A percentile compares a stretch with the other conserved stretches of the same genome.
These are phyloP conservation scores for Mallotus repandus DNA, from an alignment of 441 rosid genomes.

Conservation along the genomic window DNA sequence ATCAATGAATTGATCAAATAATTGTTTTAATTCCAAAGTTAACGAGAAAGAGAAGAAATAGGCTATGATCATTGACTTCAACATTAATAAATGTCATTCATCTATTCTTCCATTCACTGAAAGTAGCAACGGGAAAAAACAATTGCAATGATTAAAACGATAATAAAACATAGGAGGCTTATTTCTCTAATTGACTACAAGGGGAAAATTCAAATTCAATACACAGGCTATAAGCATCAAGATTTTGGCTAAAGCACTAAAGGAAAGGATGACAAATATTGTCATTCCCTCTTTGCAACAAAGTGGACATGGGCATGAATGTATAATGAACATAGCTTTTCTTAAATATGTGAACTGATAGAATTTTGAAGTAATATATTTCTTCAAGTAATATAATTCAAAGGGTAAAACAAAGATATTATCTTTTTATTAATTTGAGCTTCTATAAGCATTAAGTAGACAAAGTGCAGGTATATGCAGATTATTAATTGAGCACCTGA, in stretches of 20 bases:
- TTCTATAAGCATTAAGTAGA: neutral
- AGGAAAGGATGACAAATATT: neutral
- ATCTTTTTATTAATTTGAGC: neutral
- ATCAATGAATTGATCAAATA: neutral
- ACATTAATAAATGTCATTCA: too few species aligned
- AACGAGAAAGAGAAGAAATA: too few species aligned
- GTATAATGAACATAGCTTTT: neutral
- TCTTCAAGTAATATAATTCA: neutral
- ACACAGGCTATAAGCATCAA: neutral
- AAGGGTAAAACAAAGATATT: slow-evolving; percentile 3
- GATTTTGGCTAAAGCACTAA: neutral
- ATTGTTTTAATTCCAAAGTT: too few species aligned
- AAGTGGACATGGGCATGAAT: neutral
- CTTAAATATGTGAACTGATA: neutral
- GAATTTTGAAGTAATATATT: neutral
- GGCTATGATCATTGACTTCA: too few species aligned
- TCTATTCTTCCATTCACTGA: neutral
- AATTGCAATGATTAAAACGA: too few species aligned
- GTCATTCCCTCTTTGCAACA: neutral
- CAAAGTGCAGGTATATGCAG: neutral
- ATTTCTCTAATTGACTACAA: too few species aligned
- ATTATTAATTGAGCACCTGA: neutral
- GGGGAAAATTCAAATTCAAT: neutral
- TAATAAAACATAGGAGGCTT: too few species aligned
- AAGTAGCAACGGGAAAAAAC: neutral